phyloP scores from a whole-genome alignment of 1,284 basidiomycete genomes.

The Sporisorium graminicola region DNA sequence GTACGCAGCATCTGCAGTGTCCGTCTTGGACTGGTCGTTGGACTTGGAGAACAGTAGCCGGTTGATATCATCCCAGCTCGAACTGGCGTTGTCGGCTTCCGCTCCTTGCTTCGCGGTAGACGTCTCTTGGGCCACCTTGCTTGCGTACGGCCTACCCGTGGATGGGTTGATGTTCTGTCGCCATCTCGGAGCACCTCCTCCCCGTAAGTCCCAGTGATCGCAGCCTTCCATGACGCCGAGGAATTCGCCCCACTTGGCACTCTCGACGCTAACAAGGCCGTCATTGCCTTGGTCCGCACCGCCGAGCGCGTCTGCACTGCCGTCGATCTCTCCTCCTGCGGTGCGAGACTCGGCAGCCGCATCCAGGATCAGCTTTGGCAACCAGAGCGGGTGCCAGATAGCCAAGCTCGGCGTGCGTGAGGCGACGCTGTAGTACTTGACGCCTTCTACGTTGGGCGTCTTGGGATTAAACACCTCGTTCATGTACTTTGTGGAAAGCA shows the following conservation, averaged over 20 bases:
- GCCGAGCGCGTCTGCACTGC: slow-evolving; percentile 69
- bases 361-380: slow-evolving; percentile 93
- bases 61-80: slow-evolving; percentile 63
- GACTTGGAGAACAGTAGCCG: slow-evolving; percentile 51
- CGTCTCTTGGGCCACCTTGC: slow-evolving; percentile 27
- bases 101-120: slow-evolving; percentile 10
- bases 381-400: slow-evolving; percentile 95
- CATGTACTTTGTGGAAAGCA: slow-evolving; percentile 88
- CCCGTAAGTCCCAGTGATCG: slow-evolving; percentile 97
- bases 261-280: slow-evolving; percentile 85
- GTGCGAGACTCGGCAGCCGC: slow-evolving; percentile 71
- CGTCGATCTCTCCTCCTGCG: slow-evolving; percentile 61
- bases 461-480: slow-evolving; percentile 89
- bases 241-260: slow-evolving; percentile 71
- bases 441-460: slow-evolving; percentile 83
- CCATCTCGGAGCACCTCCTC: slow-evolving; percentile 74
- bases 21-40: slow-evolving; percentile 9
- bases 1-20: background rate
- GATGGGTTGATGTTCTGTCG: slow-evolving; percentile 63
- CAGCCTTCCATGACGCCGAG: slow-evolving; percentile 88
- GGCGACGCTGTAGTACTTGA: slow-evolving; percentile 92
- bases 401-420: slow-evolving; percentile 80
- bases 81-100: slow-evolving; percentile 1
- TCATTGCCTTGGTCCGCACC: slow-evolving; percentile 86
- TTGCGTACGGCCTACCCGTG: slow-evolving; percentile 52